Percentiles rank a stretch among this genome's conserved stretches.
These are phyloP conservation scores for Bipolaris gigantea DNA, from an alignment of 2,329 filamentous ascomycete genomes.

Conservation along the genomic window DNA sequence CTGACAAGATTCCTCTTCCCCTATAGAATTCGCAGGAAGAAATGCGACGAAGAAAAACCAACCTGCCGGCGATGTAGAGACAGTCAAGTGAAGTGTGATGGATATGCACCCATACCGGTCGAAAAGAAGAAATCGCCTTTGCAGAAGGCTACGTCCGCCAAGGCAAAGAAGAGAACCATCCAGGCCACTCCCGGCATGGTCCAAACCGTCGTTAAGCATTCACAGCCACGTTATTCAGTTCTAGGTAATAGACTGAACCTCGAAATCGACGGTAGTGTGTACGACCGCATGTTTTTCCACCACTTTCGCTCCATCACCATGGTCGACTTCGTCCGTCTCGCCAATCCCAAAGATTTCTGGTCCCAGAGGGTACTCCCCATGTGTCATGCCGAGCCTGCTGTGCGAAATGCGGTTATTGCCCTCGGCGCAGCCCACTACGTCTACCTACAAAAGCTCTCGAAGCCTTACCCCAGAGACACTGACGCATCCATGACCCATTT, in stretches of 20 bases:
- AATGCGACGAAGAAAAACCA: slow-evolving; percentile 17
- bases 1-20: slow-evolving; percentile 3
- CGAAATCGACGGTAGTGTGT: slow-evolving; percentile 1
- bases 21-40: slow-evolving; percentile 11
- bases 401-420: slow-evolving; percentile 8
- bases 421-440: slow-evolving; percentile 11
- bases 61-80: slow-evolving; percentile 12
- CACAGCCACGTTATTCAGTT: not conserved
- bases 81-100: slow-evolving; percentile 11
- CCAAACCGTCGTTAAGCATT: not conserved
- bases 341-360: slow-evolving; percentile 11
- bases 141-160: not conserved
- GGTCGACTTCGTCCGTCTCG: slow-evolving; percentile 10
- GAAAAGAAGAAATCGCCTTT: not conserved
- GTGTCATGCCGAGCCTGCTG: slow-evolving; percentile 11
- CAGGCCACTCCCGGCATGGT: not conserved
- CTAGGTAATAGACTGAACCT: not conserved
- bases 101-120: slow-evolving; percentile 4
- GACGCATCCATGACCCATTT: slow-evolving; percentile 5
- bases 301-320: slow-evolving; percentile 13
- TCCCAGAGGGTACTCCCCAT: slow-evolving; percentile 13
- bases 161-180: not conserved
- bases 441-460: slow-evolving; percentile 9
- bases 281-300: slow-evolving; percentile 8
- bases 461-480: not conserved